Conservation (phyloP, 306 rosid genomes). For the Acmispon strigosus region DNA sequence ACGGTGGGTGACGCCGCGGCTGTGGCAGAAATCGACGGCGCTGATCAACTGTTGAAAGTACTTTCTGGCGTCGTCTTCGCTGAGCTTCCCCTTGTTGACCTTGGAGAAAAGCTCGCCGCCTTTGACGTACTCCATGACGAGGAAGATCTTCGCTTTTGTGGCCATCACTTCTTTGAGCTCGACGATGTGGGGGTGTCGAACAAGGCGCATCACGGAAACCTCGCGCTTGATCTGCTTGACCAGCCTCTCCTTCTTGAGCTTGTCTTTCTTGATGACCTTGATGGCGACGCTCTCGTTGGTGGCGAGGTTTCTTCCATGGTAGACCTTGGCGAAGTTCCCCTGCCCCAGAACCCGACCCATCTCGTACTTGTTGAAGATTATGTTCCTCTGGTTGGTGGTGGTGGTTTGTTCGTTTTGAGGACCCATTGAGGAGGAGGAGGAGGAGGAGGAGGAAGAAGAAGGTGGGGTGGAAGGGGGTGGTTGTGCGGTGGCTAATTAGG, state of each 20-base stretch:
- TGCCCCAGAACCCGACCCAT: slow-evolving; percentile 68
- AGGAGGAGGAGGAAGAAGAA: background rate
- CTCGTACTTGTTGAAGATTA: slow-evolving; percentile 65
- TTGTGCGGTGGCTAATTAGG: background rate
- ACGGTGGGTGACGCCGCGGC: slow-evolving; percentile 73
- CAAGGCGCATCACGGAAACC: slow-evolving; percentile 66
- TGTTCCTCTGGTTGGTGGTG: slow-evolving; percentile 14
- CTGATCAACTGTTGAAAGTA: slow-evolving; percentile 63
- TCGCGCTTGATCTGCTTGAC: slow-evolving; percentile 72
- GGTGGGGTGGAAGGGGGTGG: background rate
- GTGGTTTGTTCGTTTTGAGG: background rate
- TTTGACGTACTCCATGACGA: slow-evolving; percentile 59
- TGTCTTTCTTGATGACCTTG: slow-evolving; percentile 61
- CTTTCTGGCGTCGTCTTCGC: slow-evolving; percentile 53
- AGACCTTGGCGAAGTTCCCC: slow-evolving; percentile 81
- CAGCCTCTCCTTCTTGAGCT: slow-evolving; percentile 52
- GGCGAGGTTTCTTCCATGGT: slow-evolving; percentile 37
- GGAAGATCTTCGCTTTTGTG: slow-evolving; percentile 56
- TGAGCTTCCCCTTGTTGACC: slow-evolving; percentile 45
- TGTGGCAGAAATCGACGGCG: slow-evolving; percentile 80
- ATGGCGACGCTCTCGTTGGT: slow-evolving; percentile 66
- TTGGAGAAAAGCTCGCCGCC: slow-evolving; percentile 69
- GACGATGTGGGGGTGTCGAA: slow-evolving; percentile 66
- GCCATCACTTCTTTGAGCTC: slow-evolving; percentile 89
- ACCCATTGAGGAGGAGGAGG: slow-evolving; percentile 9